phyloP scores from a whole-genome alignment of 1,284 basidiomycete species.

The Gomphus bonarii region DNA sequence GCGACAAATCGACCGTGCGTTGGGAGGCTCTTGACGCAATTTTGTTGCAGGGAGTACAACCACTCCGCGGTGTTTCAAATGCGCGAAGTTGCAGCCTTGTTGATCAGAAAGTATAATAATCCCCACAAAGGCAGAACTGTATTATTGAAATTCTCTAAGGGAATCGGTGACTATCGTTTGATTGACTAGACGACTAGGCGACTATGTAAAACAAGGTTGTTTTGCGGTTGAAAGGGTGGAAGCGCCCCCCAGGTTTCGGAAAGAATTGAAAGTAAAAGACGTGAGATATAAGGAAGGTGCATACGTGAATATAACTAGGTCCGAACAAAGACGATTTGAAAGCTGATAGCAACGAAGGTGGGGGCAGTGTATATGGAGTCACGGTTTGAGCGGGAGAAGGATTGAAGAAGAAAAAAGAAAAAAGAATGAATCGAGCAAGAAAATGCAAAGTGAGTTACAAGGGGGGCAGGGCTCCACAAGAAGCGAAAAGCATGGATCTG shows the following conservation, averaged over 20 bases:
- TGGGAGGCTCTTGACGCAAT: neutral
- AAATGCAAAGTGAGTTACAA: neutral
- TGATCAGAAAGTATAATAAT: neutral
- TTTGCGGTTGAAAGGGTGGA: neutral
- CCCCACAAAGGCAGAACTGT: neutral
- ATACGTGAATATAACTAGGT: constrained; percentile 9
- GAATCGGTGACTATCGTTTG: neutral
- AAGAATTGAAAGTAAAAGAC: neutral
- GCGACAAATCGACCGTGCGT: neutral
- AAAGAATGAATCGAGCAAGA: too few relatives aligned
- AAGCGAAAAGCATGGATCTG: neutral
- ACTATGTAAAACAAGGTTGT: constrained; percentile 1
- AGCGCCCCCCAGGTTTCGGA: neutral
- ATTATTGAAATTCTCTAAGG: constrained; percentile 2
- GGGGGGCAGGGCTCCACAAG: neutral
- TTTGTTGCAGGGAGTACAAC: neutral
- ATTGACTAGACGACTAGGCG: constrained; percentile 7
- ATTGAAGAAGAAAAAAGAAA: neutral
- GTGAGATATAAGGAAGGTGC: constrained; percentile 9
- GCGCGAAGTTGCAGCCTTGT: neutral
- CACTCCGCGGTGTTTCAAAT: constrained; percentile 3
- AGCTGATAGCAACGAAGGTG: constrained; percentile 4
- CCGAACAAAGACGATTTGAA: constrained; percentile 6
- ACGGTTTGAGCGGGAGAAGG: neutral
- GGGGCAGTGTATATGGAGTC: neutral